Conservation (phyloP, 306 rosid genomes). For the Ormosia semicastrata region DNA sequence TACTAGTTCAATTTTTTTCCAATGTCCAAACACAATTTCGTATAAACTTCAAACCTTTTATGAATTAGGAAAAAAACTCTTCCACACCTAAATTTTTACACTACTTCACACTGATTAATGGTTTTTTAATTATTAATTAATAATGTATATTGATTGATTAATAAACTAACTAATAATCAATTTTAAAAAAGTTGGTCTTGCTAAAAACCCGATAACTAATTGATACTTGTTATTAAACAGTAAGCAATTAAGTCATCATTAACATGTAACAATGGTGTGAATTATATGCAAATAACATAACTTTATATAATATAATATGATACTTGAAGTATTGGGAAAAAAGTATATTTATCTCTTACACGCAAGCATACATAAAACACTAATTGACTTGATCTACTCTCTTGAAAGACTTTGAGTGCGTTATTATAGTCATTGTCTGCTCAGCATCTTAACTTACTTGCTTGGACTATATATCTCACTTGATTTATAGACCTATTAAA, state of each 20-base stretch:
- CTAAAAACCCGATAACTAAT: not conserved
- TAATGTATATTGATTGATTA: not conserved
- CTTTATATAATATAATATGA: not conserved
- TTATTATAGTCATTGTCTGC: slow-evolving; percentile 19
- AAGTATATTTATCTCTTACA: not conserved
- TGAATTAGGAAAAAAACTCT: too few relatives aligned
- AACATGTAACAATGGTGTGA: not conserved
- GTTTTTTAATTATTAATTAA: not conserved
- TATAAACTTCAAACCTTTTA: not conserved
- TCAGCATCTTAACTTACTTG: slow-evolving; percentile 25
- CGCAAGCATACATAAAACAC: not conserved
- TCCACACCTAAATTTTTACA: too few relatives aligned
- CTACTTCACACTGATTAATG: not conserved
- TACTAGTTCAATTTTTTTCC: not conserved
- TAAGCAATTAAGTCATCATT: not conserved
- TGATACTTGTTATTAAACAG: not conserved
- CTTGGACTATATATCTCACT: not conserved
- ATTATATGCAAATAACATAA: too few relatives aligned
- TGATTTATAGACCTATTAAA: not conserved
- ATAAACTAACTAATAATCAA: too few relatives aligned
- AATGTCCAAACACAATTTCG: not conserved
- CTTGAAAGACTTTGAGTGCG: not conserved
- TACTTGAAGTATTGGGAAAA: not conserved
- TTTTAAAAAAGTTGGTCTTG: not conserved
- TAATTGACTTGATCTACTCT: slow-evolving; percentile 11